Evolutionary conservation across 2,329 filamentous ascomycete species (phyloP).

Genomic region (Pseudocercospora macadamiae): DNA sequence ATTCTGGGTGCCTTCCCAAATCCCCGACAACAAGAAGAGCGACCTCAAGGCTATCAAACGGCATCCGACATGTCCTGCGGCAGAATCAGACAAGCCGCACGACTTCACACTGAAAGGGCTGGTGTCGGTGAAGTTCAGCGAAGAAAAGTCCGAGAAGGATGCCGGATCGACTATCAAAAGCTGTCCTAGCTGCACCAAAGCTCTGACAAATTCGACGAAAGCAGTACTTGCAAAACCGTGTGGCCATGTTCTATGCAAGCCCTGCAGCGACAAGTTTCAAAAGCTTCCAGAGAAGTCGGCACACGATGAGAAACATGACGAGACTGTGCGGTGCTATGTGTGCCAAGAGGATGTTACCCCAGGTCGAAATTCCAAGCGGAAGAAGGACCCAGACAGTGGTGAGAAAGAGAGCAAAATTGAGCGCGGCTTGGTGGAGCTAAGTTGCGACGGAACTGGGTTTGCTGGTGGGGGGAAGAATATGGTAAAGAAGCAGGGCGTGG

Average conservation of each 20-base stretch:
- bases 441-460: constrained; percentile 88
- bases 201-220: constrained; percentile 77
- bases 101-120: constrained; percentile 77
- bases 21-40: constrained; percentile 56
- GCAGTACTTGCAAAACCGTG: constrained; percentile 84
- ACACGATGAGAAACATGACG: constrained; percentile 60
- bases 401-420: constrained; percentile 59
- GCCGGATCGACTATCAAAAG: constrained; percentile 51
- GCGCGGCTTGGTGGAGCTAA: constrained; percentile 76
- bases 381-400: constrained; percentile 25
- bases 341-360: constrained; percentile 76
- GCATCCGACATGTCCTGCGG: constrained; percentile 72
- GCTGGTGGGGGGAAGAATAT: constrained; percentile 82
- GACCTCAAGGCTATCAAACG: constrained; percentile 59
- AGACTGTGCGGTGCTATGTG: constrained; percentile 72
- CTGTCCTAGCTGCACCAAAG: constrained; percentile 86
- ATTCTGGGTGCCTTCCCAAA: constrained; percentile 90
- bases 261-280: constrained; percentile 84
- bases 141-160: constrained; percentile 60
- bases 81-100: constrained; percentile 68
- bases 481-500: constrained; percentile 76
- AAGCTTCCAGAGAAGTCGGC: constrained; percentile 59
- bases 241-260: constrained; percentile 87
- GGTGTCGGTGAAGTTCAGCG: constrained; percentile 74
- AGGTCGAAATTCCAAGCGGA: constrained; percentile 32